Percentiles rank a stretch among this genome's conserved stretches.
Evolutionary conservation across 1,139 yeast genomes (phyloP).

Genomic region (Saccharomycopsis hybrid): DNA sequence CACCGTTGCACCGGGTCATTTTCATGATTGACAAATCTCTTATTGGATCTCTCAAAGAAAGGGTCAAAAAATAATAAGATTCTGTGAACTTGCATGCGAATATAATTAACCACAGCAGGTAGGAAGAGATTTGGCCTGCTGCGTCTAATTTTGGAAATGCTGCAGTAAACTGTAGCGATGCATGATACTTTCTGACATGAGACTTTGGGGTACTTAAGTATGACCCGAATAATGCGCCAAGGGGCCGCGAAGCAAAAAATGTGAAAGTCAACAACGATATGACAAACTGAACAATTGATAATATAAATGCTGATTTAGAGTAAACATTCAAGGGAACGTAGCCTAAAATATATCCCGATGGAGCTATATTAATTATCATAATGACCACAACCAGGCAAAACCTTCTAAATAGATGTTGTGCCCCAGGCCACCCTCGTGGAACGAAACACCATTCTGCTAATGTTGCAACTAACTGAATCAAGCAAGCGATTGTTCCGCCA

Average conservation of each 20-base stretch:
- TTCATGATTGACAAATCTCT: constrained; percentile 38
- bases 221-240: constrained; percentile 37
- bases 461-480: constrained; percentile 39
- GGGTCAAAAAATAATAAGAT: constrained; percentile 62
- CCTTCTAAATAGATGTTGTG: constrained; percentile 38
- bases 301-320: constrained; percentile 31
- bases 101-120: constrained; percentile 56
- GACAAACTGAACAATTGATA: constrained; percentile 40
- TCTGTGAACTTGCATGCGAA: constrained; percentile 58
- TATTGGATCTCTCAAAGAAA: constrained; percentile 64
- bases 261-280: constrained; percentile 37
- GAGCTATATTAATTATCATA: constrained; percentile 32
- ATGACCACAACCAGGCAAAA: constrained; percentile 30
- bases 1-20: constrained; percentile 47
- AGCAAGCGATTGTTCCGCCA: constrained; percentile 44
- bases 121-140: constrained; percentile 59
- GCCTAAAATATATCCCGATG: constrained; percentile 38
- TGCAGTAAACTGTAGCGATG: constrained; percentile 58
- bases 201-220: constrained; percentile 38
- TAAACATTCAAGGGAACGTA: constrained; percentile 36
- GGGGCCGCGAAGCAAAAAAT: constrained; percentile 42
- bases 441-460: constrained; percentile 42
- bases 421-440: constrained; percentile 52
- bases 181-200: constrained; percentile 36
- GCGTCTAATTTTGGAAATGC: constrained; percentile 50